Evolutionary conservation across 805 yeast species (phyloP), one percentile per base, ranked within the genome.

Genomic region (Cephaloascus albidus): DNA sequence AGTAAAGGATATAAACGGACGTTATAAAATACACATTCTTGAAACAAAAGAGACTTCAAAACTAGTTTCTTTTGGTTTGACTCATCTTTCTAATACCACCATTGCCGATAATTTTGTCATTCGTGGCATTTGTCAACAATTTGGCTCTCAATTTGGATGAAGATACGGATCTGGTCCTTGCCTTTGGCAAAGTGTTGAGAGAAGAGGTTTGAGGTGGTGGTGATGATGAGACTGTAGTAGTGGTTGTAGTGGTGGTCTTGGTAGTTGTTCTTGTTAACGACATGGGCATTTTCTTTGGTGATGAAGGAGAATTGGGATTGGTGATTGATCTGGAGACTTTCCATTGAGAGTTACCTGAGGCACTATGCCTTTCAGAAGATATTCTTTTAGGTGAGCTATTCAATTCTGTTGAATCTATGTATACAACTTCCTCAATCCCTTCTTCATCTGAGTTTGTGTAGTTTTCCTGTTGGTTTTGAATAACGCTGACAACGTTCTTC

Each of bases 211-310:
- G 52, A 15, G 67, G 68, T 8, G 65, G 55, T 8, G 65, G 55
- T 14, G 60, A 54, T 26, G 58, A 51, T 39, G 60, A 48, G 2
- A 65, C 60, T 2, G 63, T 57, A 46, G 76, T 70, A 3, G 71
- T 70, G 1, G 74, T 70, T 4, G 74, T 60, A 6, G 77, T 71
- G 4, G 74, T 72, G 3, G 76, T 69, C 3, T 69, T 68, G 2
- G 74, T 70, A 12, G 65, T 61, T 10, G 64, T 61, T 39, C 65
- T 70, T 14, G 68, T 68, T 44, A 65, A 47, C 45, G 47, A 70
- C 51, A 50, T 60, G 28, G 60, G 66, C 46, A 55, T 62, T 28
- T 41, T 43, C 32, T 46, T 46, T 44, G 53, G 62, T 23, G 58
- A 60, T 3, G 62, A 60, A 36, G 39, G 18, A 6, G 40, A 26